A percentile compares a stretch with the other conserved stretches of the same genome.
Conservation (phyloP, 306 rosid genomes). For the Corylus americana region DNA sequence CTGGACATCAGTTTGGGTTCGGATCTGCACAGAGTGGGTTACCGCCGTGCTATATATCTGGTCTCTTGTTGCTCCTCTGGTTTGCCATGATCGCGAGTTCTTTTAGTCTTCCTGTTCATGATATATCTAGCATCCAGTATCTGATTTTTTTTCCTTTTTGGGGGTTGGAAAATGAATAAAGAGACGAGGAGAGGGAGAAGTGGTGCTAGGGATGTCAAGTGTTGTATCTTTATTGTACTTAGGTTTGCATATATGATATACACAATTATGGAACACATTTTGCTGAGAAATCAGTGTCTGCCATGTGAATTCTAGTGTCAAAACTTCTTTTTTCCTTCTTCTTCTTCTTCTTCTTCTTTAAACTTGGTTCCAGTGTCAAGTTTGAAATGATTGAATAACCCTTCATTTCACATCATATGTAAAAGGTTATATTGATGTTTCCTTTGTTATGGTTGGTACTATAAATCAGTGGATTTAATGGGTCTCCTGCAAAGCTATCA, state of each 20-base stretch:
- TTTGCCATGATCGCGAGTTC: constrained; percentile 80
- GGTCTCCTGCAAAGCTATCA: too few relatives aligned
- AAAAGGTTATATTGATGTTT: too few relatives aligned
- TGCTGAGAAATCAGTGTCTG: not conserved
- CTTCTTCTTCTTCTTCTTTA: not conserved
- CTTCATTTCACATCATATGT: too few relatives aligned
- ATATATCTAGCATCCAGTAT: not conserved
- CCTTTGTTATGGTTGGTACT: too few relatives aligned
- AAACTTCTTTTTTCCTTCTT: not conserved
- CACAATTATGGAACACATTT: not conserved
- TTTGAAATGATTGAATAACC: not conserved
- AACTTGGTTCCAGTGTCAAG: too few relatives aligned
- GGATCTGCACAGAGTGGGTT: constrained; percentile 87
- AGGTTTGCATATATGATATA: not conserved
- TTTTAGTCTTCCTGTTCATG: constrained; percentile 30
- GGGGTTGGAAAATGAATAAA: not conserved
- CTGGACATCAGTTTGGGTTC: constrained; percentile 97
- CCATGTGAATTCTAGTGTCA: not conserved
- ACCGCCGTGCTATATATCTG: constrained; percentile 77
- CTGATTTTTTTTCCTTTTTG: not conserved
- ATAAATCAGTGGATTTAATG: too few relatives aligned
- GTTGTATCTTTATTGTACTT: not conserved
- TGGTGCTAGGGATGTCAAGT: not conserved
- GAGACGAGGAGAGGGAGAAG: not conserved
- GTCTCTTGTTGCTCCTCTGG: constrained; percentile 77